phyloP scores from a whole-genome alignment of 805 yeast genomes.

The Zygotorulaspora chibaensis region DNA sequence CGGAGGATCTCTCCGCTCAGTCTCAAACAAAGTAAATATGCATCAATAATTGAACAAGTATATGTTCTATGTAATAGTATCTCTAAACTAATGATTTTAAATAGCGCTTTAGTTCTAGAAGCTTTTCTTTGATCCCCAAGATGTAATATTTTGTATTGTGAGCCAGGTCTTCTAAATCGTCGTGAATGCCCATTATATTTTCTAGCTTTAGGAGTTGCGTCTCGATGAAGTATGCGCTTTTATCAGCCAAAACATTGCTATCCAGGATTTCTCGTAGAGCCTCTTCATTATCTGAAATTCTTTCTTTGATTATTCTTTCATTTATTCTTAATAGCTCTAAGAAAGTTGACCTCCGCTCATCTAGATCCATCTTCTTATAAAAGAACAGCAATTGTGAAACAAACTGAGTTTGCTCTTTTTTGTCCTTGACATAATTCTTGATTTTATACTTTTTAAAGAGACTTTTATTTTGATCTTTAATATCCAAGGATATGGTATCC shows the following conservation, averaged over 20 bases:
- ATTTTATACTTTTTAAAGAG: conserved; percentile 25
- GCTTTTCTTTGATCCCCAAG: conserved; percentile 28
- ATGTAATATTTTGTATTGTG: conserved; percentile 24
- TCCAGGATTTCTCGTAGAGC: conserved; percentile 6
- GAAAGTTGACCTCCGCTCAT: conserved; percentile 20
- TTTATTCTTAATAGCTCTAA: conserved; percentile 9
- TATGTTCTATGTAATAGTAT: background rate
- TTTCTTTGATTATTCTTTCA: conserved; percentile 1
- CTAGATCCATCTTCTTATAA: conserved; percentile 23
- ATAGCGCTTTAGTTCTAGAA: conserved; percentile 11
- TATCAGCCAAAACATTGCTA: background rate
- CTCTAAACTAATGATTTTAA: conserved; percentile 5
- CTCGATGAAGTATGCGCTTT: conserved; percentile 21
- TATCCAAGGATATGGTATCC: conserved; percentile 26
- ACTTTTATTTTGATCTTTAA: conserved; percentile 21
- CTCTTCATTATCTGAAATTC: conserved; percentile 3
- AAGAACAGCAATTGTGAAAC: conserved; percentile 27
- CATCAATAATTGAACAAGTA: conserved; percentile 1
- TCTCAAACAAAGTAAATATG: conserved; percentile 12
- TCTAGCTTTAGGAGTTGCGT: conserved; percentile 24
- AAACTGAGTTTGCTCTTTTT: conserved; percentile 24
- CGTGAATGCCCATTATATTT: conserved; percentile 16
- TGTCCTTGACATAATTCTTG: conserved; percentile 19
- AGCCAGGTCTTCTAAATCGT: conserved; percentile 2
- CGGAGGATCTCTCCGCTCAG: background rate